Evolutionary conservation across 495 filamentous ascomycete species (phyloP).

Genomic region (Cenococcum geophilum): DNA sequence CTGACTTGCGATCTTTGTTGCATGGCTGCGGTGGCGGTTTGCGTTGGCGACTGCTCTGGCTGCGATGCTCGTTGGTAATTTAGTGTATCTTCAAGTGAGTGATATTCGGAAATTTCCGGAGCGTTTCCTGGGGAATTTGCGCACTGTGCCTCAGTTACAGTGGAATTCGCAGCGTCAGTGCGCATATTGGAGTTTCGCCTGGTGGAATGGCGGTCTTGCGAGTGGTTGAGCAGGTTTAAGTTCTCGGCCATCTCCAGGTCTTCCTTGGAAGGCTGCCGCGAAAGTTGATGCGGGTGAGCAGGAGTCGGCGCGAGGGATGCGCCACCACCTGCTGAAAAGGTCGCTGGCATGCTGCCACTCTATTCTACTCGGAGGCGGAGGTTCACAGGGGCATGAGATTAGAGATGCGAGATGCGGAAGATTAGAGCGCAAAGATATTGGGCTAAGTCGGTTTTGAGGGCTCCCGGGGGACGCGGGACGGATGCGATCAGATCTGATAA

Average conservation of each 20-base stretch:
- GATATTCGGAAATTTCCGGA: slow-evolving; percentile 22
- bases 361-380: background rate
- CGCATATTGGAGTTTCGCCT: slow-evolving; percentile 1
- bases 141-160: background rate
- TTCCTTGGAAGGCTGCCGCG: slow-evolving; percentile 25
- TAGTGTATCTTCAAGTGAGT: slow-evolving; percentile 30
- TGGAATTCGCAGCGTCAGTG: background rate
- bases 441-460: background rate
- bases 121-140: background rate
- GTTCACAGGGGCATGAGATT: background rate
- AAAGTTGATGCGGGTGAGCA: slow-evolving; percentile 29
- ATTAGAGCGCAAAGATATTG: background rate
- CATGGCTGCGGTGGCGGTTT: slow-evolving; percentile 10
- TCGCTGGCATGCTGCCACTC: slow-evolving; percentile 12
- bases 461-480: background rate
- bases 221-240: slow-evolving; percentile 21
- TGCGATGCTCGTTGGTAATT: slow-evolving; percentile 5
- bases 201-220: slow-evolving; percentile 9
- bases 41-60: slow-evolving; percentile 6
- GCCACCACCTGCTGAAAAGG: slow-evolving; percentile 17
- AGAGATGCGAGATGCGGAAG: background rate
- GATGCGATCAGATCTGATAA: background rate
- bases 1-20: slow-evolving; percentile 3
- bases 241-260: slow-evolving; percentile 31
- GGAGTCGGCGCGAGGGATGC: slow-evolving; percentile 30